These are phyloP conservation scores for Apostasia ramifera DNA, from an alignment of 106 monocot species.

Conservation along the genomic window DNA sequence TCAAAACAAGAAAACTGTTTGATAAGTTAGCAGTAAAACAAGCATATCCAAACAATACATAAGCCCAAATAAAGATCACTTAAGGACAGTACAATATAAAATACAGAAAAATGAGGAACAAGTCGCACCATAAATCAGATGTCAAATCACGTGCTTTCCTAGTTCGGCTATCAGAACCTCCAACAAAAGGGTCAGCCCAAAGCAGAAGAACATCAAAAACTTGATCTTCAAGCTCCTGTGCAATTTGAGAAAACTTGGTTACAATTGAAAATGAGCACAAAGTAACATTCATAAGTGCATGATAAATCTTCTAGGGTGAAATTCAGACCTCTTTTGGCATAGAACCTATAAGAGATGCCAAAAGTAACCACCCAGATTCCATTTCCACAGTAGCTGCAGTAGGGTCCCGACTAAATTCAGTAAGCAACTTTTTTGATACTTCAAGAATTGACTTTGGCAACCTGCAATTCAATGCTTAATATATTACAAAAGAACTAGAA, in stretches of 20 bases:
- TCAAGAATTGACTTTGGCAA: conserved; percentile 84
- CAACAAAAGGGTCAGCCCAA: conserved; percentile 73
- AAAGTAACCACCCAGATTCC: conserved; percentile 91
- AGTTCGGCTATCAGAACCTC: conserved; percentile 41
- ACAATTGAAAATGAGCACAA: neutral
- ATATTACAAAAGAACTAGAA: neutral
- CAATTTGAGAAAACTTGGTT: neutral
- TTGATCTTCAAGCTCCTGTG: conserved; percentile 94
- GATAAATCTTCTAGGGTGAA: neutral
- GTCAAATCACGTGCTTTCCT: conserved; percentile 50
- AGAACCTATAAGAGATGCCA: conserved; percentile 75
- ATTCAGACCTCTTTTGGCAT: conserved; percentile 85
- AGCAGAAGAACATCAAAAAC: conserved; percentile 92
- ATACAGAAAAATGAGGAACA: neutral
- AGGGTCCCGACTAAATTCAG: conserved; percentile 65
- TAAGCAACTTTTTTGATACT: conserved; percentile 87
- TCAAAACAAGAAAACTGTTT: no score
- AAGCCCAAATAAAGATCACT: no score
- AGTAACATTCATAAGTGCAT: neutral
- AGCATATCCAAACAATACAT: no score
- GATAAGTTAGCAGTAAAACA: no score
- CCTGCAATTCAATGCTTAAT: conserved; percentile 29
- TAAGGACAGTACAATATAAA: no score
- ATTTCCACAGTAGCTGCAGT: conserved; percentile 62
- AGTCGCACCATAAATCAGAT: conserved; percentile 60